phyloP scores from a whole-genome alignment of 108 stramenopile genomes.

The Mediolabrus comicus region DNA sequence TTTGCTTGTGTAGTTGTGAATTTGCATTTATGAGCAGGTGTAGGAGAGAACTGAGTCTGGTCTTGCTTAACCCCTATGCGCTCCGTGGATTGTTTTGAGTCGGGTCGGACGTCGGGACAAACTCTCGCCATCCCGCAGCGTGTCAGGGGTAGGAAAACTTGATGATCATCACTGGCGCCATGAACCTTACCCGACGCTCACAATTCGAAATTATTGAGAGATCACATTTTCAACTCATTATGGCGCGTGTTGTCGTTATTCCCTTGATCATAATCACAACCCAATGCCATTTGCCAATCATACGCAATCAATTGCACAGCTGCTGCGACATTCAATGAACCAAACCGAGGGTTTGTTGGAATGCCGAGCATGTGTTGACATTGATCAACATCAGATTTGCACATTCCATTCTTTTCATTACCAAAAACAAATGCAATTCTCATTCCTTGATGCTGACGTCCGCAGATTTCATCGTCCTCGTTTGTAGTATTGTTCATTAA shows the following conservation, averaged over 20 bases:
- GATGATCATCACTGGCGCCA: no score
- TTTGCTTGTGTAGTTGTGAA: no score
- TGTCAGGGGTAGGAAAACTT: no score
- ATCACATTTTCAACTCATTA: background rate
- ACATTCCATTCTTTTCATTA: slow-evolving; percentile 60
- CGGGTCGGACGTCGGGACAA: no score
- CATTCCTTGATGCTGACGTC: background rate
- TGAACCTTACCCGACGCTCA: no score
- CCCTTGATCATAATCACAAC: slow-evolving; percentile 3
- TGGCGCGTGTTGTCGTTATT: background rate
- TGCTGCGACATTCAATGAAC: slow-evolving; percentile 65
- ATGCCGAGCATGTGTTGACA: slow-evolving; percentile 67
- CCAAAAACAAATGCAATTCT: slow-evolving; percentile 64
- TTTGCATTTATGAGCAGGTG: background rate
- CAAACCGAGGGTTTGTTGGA: slow-evolving; percentile 65
- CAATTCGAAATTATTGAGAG: no score
- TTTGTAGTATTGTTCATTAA: slow-evolving; percentile 1
- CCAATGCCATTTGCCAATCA: slow-evolving; percentile 60
- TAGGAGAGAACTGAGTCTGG: background rate
- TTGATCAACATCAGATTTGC: slow-evolving; percentile 38
- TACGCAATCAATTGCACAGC: slow-evolving; percentile 74
- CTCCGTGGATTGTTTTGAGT: background rate
- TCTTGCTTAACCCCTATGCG: background rate
- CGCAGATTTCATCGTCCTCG: background rate
- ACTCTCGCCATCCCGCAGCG: no score